These are phyloP conservation scores for Carex scoparia DNA, from an alignment of 176 grass and related monocot genomes.

Conservation along the genomic window DNA sequence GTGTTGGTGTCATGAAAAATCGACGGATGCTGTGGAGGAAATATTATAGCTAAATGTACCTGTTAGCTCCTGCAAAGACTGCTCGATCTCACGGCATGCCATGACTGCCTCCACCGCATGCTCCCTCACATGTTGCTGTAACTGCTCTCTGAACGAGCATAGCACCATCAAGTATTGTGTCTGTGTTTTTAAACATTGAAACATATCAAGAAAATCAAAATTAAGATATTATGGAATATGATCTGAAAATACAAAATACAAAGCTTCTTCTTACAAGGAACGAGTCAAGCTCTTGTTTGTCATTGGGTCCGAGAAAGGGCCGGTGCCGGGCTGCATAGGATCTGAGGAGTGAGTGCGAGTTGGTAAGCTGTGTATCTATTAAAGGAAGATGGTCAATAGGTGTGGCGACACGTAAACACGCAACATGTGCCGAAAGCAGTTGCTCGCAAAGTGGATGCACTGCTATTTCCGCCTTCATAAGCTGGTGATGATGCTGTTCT, in stretches of 20 bases:
- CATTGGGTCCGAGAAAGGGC: slow-evolving; percentile 73
- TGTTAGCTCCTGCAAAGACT: slow-evolving; percentile 88
- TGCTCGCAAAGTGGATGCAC: slow-evolving; percentile 99
- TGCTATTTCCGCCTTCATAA: slow-evolving; percentile 90
- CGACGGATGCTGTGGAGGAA: background rate
- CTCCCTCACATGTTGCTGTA: slow-evolving; percentile 98
- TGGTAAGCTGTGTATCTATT: slow-evolving; percentile 82
- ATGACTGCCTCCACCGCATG: slow-evolving; percentile 99
- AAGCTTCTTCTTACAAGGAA: slow-evolving; percentile 64
- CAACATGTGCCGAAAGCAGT: slow-evolving; percentile 80
- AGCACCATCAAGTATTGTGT: slow-evolving; percentile 87
- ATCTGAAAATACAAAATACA: background rate
- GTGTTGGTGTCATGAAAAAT: background rate
- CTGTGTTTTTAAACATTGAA: slow-evolving; percentile 33
- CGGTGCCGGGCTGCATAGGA: slow-evolving; percentile 84
- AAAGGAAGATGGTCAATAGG: slow-evolving; percentile 95
- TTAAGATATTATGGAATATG: background rate
- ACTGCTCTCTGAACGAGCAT: slow-evolving; percentile 98
- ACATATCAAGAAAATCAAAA: background rate
- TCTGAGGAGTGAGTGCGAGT: slow-evolving; percentile 74
- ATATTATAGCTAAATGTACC: slow-evolving; percentile 35
- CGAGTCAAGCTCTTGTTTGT: slow-evolving; percentile 96
- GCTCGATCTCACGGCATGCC: slow-evolving; percentile 99
- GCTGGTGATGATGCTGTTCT: slow-evolving; percentile 73
- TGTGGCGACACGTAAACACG: slow-evolving; percentile 92